Evolutionary conservation across 352 stramenopile genomes (phyloP).

Genomic region (Pythium vanterpoolii): DNA sequence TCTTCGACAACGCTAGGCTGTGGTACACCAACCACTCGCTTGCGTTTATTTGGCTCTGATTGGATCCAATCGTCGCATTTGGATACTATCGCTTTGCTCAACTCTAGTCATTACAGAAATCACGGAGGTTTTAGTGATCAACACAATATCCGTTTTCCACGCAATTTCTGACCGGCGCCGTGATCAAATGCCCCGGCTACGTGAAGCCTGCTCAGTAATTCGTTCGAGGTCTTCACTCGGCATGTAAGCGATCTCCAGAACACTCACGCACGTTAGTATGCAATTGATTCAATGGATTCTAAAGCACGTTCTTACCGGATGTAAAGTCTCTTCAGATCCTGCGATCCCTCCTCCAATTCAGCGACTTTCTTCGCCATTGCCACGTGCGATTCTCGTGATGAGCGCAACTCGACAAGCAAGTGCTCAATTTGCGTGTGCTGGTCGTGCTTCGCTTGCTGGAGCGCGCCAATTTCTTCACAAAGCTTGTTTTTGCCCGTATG

Average conservation of each 20-base stretch:
- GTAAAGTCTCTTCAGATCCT: conserved; percentile 53
- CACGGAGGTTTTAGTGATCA: too few relatives aligned
- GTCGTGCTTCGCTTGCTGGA: conserved; percentile 47
- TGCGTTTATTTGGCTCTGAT: conserved; percentile 39
- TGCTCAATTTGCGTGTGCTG: conserved; percentile 40
- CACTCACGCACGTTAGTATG: neutral
- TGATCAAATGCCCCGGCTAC: neutral
- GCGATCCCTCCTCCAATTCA: conserved; percentile 32
- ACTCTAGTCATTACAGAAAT: neutral
- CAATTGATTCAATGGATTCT: neutral
- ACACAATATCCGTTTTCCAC: neutral
- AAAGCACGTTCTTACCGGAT: conserved; percentile 31
- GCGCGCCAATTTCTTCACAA: conserved; percentile 52
- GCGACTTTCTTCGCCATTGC: conserved; percentile 46
- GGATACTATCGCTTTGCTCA: conserved; percentile 10
- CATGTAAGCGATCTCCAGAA: conserved; percentile 48
- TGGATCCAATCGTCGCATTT: conserved; percentile 31
- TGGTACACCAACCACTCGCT: conserved; percentile 16
- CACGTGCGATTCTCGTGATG: conserved; percentile 42
- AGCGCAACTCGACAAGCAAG: conserved; percentile 42
- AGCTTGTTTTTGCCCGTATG: conserved; percentile 45
- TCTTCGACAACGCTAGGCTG: neutral
- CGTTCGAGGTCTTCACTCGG: conserved; percentile 46
- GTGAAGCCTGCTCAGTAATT: conserved; percentile 41
- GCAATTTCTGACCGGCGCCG: conserved; percentile 8